Evolutionary conservation across 208 protist genomes (phyloP), one percentile per base, ranked within the genome.

Genomic region (Acanthamoeba castellanii): DNA sequence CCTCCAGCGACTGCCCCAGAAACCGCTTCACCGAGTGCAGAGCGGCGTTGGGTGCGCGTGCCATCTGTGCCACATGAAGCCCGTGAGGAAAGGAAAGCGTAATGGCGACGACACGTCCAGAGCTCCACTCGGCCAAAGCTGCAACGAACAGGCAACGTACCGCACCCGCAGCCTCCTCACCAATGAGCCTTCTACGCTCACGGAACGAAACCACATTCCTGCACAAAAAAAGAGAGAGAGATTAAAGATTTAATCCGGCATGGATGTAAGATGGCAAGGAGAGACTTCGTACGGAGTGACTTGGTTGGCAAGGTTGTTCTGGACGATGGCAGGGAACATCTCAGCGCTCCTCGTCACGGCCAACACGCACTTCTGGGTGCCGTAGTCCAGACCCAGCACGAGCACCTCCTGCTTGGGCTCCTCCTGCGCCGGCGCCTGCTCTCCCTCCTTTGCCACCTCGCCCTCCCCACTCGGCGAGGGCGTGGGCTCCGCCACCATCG

Each of bases 161-260:
- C 57, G 57, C 59, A 30, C 59, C 34, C 16, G 59, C 50, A 16
- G 85, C 85, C 25, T 91, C 85, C 85, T 91, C 85, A 6, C 85
- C 85, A 22, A 91, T 91, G 14, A 91, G 42, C 57, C 85, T 20
- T 64, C 85, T 20, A 32, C 59, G 50, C 34, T 91, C 85, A 27
- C 85, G 85, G 57, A 91, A 91, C n/a, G 85, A 91, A 47, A 91
- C 50, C 27, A 91, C 85, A 45, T 91, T 91, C 22, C 85, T 91
- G 42, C 32, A 8, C 13, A 90, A 66, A 57, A 66, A 68, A 30
- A 45, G 20, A 70, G 8, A 68, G 13, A 42, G 22, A 90, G 13
- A 32, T 18, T 50, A 82, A 82, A 52, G 22, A 82, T 47, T 47
- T 13, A 50, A 82, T 47, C 8, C 25, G 45, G 27, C 11, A 50